These are phyloP conservation scores for Termitomyces sp. DNA, from an alignment of 768 basidiomycete species.

Conservation along the genomic window DNA sequence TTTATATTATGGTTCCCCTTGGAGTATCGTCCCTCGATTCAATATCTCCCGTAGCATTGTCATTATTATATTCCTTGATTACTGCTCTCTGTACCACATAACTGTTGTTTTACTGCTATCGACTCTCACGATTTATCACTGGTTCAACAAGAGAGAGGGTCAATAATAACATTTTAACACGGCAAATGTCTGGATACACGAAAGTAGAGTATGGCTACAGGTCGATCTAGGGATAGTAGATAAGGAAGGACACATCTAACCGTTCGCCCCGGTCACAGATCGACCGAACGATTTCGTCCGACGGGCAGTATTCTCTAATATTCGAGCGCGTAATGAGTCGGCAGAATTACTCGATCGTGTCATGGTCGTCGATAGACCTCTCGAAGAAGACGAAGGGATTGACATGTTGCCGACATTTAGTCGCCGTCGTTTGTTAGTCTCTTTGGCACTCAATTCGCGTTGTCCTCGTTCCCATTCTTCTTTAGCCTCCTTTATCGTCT, in stretches of 20 bases:
- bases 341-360: conserved; percentile 22
- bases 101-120: conserved; percentile 61
- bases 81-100: conserved; percentile 50
- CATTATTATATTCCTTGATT: conserved; percentile 32
- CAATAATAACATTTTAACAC: neutral
- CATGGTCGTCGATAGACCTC: conserved; percentile 12
- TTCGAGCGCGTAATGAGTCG: conserved; percentile 44
- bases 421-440: conserved; percentile 44
- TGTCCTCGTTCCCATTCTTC: conserved; percentile 54
- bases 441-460: conserved; percentile 36
- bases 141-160: neutral
- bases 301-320: conserved; percentile 51
- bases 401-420: conserved; percentile 23
- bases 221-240: neutral
- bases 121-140: conserved; percentile 46
- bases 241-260: neutral
- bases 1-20: conserved; percentile 30
- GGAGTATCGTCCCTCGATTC: conserved; percentile 29
- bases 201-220: neutral
- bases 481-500: conserved; percentile 52
- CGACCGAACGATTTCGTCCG: conserved; percentile 22
- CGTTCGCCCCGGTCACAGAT: neutral
- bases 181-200: neutral
- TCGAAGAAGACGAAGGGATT: conserved; percentile 19
- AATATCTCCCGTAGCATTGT: conserved; percentile 27